A percentile compares a stretch with the other conserved stretches of the same genome.
Conservation (phyloP, 225 moss, liverwort and hornwort species). For the Polytrichum commune region DNA sequence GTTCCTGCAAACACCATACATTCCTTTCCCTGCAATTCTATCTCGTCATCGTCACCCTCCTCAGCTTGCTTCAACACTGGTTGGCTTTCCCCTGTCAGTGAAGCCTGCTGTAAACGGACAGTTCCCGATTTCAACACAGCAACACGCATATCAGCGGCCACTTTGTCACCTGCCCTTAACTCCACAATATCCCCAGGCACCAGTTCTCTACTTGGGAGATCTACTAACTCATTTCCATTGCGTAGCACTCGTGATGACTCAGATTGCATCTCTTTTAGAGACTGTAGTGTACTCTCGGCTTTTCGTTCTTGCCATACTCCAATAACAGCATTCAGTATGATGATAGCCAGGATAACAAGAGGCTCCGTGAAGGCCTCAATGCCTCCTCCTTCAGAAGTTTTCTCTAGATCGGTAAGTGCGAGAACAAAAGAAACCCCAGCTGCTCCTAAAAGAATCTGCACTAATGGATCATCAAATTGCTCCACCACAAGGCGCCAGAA, state of each 20-base stretch:
- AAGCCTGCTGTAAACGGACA: conserved; percentile 49
- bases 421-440: conserved; percentile 51
- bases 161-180: conserved; percentile 56
- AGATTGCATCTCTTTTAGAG: conserved; percentile 51
- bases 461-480: conserved; percentile 54
- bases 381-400: conserved; percentile 20
- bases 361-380: conserved; percentile 52
- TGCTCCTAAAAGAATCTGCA: conserved; percentile 58
- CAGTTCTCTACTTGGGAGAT: conserved; percentile 44
- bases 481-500: conserved; percentile 61
- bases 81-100: conserved; percentile 51
- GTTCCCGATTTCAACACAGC: conserved; percentile 38
- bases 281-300: conserved; percentile 51
- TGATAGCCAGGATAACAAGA: conserved; percentile 46
- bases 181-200: conserved; percentile 60
- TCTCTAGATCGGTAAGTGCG: conserved; percentile 30
- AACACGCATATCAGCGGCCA: conserved; percentile 50
- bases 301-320: conserved; percentile 67
- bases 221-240: conserved; percentile 22
- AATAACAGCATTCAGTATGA: conserved; percentile 53
- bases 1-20: conserved; percentile 65
- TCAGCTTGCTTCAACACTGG: conserved; percentile 52
- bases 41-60: conserved; percentile 45
- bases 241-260: conserved; percentile 40
- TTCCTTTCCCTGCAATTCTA: conserved; percentile 62